Conservation (phyloP, 768 basidiomycete genomes). For the Podaxis sp. region DNA sequence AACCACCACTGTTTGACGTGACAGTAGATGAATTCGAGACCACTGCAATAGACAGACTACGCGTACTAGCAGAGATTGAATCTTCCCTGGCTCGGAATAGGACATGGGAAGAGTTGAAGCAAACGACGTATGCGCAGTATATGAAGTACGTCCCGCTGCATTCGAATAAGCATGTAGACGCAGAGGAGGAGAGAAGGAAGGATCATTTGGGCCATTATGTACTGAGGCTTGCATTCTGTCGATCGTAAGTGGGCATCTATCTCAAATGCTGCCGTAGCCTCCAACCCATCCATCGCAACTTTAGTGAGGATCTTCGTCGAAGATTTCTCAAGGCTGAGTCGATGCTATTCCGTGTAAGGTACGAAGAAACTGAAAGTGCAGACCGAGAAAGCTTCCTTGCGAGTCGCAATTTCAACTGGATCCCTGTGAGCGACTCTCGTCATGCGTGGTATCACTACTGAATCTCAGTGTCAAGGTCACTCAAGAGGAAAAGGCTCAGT, state of each 20-base stretch:
- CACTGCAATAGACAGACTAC: constrained; percentile 82
- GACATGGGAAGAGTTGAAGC: constrained; percentile 71
- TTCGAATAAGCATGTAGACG: constrained; percentile 38
- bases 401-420: constrained; percentile 62
- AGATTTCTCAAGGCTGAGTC: constrained; percentile 90
- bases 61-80: constrained; percentile 88
- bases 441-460: not conserved
- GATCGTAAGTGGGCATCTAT: constrained; percentile 63
- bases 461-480: constrained; percentile 41
- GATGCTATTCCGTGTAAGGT: constrained; percentile 79
- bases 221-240: constrained; percentile 89
- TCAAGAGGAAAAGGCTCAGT: constrained; percentile 46
- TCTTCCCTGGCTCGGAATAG: constrained; percentile 82
- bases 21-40: constrained; percentile 95
- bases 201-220: constrained; percentile 95
- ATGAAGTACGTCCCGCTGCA: constrained; percentile 74
- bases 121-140: constrained; percentile 57
- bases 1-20: constrained; percentile 80
- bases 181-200: constrained; percentile 63
- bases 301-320: constrained; percentile 82
- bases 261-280: not conserved
- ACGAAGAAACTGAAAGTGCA: constrained; percentile 50
- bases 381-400: constrained; percentile 68
- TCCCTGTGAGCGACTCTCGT: constrained; percentile 35
- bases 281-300: not conserved